A percentile compares a stretch with the other conserved stretches of the same genome.
Conservation (phyloP, 2,329 filamentous ascomycete genomes). For the Thielaviopsis euricoi region DNA sequence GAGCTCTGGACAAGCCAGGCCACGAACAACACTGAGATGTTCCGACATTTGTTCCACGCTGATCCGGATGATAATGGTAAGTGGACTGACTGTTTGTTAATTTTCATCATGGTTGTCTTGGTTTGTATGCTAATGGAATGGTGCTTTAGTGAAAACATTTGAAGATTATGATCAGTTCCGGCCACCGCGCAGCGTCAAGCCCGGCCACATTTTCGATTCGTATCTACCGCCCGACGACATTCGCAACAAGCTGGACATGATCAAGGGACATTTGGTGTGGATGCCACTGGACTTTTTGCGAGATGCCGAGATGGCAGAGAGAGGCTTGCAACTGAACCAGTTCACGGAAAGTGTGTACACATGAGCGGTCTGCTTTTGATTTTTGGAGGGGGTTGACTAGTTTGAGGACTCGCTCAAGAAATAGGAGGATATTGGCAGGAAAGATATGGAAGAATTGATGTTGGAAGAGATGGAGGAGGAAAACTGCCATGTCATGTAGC, state of each 20-base stretch:
- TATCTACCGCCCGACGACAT: slow-evolving; percentile 60
- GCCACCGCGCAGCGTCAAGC: slow-evolving; percentile 51
- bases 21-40: slow-evolving; percentile 55
- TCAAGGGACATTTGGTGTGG: slow-evolving; percentile 84
- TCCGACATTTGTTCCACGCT: slow-evolving; percentile 66
- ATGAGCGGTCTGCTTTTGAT: too few species aligned
- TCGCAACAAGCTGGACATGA: slow-evolving; percentile 55
- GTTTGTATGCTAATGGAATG: slow-evolving; percentile 9
- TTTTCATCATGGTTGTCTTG: neutral
- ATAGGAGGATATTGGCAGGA: too few species aligned
- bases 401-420: too few species aligned
- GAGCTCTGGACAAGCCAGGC: slow-evolving; percentile 53
- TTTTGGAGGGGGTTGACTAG: too few species aligned
- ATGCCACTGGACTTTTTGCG: slow-evolving; percentile 81
- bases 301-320: slow-evolving; percentile 79
- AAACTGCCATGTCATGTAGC: too few species aligned
- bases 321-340: slow-evolving; percentile 68
- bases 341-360: slow-evolving; percentile 81
- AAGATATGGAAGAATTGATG: too few species aligned
- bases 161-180: slow-evolving; percentile 75
- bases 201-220: slow-evolving; percentile 75
- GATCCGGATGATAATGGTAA: slow-evolving; percentile 75
- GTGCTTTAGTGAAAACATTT: slow-evolving; percentile 57
- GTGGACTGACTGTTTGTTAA: slow-evolving; percentile 14
- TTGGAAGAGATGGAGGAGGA: too few species aligned